These are phyloP conservation scores for Amaranthus hypochondriacus DNA, from an alignment of 148 eudicot genomes.

Conservation along the genomic window DNA sequence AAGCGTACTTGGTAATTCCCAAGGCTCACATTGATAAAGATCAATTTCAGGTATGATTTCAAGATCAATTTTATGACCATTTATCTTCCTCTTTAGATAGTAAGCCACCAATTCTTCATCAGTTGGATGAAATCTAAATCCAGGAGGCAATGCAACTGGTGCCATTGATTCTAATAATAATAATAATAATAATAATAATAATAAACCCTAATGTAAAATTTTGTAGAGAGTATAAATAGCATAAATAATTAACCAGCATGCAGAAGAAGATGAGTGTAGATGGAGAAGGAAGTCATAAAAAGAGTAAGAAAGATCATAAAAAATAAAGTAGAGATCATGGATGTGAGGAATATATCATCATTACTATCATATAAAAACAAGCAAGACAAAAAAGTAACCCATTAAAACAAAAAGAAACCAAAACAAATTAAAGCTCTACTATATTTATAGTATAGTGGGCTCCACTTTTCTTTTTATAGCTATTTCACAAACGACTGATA, in stretches of 20 bases:
- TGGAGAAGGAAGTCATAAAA: background rate
- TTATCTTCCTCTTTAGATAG: constrained; percentile 47
- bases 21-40: constrained; percentile 47
- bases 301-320: background rate
- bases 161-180: constrained; percentile 27
- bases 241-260: too few species aligned
- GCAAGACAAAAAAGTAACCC: too few species aligned
- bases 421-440: too few species aligned
- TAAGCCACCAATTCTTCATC: constrained; percentile 53
- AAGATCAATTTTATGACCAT: constrained; percentile 42
- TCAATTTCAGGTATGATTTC: constrained; percentile 52
- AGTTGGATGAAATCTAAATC: constrained; percentile 46
- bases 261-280: background rate
- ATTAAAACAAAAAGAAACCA: too few species aligned
- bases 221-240: too few species aligned
- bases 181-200: background rate
- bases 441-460: too few species aligned
- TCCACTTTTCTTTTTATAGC: too few species aligned
- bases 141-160: constrained; percentile 44
- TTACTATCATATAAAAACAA: too few species aligned
- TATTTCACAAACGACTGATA: too few species aligned
- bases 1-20: constrained; percentile 40
- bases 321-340: too few species aligned
- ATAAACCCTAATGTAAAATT: background rate
- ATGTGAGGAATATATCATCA: too few species aligned